Base-by-base conservation (phyloP, 225 moss, liverwort and hornwort species). In the Anthoceros angustus region DNA sequence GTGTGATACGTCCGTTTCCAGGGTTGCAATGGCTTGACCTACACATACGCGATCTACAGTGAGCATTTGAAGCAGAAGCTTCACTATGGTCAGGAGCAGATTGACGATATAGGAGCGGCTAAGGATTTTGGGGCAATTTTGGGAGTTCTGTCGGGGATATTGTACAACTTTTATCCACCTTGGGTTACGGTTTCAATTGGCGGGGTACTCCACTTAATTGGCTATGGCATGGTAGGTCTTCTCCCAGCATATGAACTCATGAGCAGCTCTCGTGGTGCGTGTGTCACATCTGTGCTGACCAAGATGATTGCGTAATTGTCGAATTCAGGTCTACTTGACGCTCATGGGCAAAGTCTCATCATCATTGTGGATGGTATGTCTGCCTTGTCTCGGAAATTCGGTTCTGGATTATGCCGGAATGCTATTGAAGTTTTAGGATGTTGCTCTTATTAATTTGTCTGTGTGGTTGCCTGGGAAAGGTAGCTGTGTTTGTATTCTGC, bases 401-500 rank as follows among this genome's bases (percentile, higher is more conserved):
- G 14, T 7, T 50, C 49, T 20, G 16, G 15, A 14, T 32, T 32
- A 32, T 32, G 2, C 32, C 32, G 32, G 32, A 32, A 32, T 32
- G 32, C 32, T 32, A 32, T 4, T 32, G 2, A 32, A 32, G 32
- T 32, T 32, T 1, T 4, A 32, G 32, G 32, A 32, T 32, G 32
- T 32, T 4, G 32, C 1, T 32, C 39, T 12, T 66, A 64, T 80
- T 73, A 79, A 70, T 74, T 70, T 63, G 69, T 65, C 68, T 68
- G 24, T 42, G 50, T 61, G 72, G 65, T 76, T 84, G 76, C 71
- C 79, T 80, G 74, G 84, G 82, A 74, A 84, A 85, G 82, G 75
- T 80, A 85, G 84, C 72, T 85, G 77, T 76, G 68, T 77, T 69
- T 68, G 16, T 85, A 82, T 82, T 85, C 79, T 78, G 74, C 80